Evolutionary conservation across 2,329 filamentous ascomycete genomes (phyloP).

Genomic region (Exserohilum rostratum): DNA sequence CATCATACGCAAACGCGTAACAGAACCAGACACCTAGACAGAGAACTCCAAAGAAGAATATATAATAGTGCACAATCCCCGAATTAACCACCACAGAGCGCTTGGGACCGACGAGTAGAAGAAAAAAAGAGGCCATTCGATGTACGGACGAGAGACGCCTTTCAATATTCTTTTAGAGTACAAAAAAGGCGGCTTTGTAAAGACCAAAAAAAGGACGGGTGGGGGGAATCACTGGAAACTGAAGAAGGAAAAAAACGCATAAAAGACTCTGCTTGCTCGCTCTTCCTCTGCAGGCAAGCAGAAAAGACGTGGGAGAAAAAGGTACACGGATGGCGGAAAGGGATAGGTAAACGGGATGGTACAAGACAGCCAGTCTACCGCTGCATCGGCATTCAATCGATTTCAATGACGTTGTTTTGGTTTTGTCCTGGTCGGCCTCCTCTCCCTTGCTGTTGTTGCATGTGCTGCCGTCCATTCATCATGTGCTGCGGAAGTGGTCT

Average conservation of each 20-base stretch:
- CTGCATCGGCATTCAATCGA: conserved; percentile 20
- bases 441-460: conserved; percentile 14
- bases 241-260: not conserved
- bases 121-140: no score
- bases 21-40: no score
- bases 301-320: not conserved
- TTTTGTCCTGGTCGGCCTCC: conserved; percentile 14
- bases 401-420: conserved; percentile 30
- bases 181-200: no score
- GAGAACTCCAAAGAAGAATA: no score
- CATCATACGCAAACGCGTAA: no score
- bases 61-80: no score
- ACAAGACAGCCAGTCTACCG: not conserved
- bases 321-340: not conserved
- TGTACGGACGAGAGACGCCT: no score
- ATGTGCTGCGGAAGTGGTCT: conserved; percentile 12
- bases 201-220: not conserved
- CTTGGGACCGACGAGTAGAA: no score
- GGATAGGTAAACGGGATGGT: not conserved
- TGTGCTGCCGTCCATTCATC: conserved; percentile 5
- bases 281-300: not conserved
- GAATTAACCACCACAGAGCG: no score
- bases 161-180: no score
- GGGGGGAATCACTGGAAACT: not conserved
- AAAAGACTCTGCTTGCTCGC: not conserved